Percentiles rank a stretch among this genome's conserved stretches.
Conservation (phyloP, 352 stramenopile genomes). For the Globisporangium spinosum region DNA sequence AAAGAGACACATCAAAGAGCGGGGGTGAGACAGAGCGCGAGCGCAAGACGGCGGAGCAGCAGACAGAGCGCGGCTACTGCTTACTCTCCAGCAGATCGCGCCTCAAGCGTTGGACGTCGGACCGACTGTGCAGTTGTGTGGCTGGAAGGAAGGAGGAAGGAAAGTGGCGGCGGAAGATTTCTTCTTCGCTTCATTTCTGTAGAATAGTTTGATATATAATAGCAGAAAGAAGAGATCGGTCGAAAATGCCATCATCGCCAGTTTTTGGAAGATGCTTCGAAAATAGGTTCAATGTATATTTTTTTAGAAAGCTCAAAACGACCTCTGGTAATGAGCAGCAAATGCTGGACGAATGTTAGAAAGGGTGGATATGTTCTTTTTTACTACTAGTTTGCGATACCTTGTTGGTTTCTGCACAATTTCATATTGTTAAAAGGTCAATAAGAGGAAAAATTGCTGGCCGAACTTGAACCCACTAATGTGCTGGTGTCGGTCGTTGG, state of each 20-base stretch:
- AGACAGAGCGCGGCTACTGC: not conserved
- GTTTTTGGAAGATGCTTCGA: not conserved
- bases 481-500: too few relatives aligned
- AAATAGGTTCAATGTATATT: too few relatives aligned
- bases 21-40: not conserved
- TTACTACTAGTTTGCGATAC: too few relatives aligned
- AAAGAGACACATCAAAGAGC: not conserved
- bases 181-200: not conserved
- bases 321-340: too few relatives aligned
- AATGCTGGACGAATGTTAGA: too few relatives aligned
- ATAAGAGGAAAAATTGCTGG: too few relatives aligned
- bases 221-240: not conserved
- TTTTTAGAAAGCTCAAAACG: too few relatives aligned
- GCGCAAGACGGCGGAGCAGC: not conserved
- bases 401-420: too few relatives aligned
- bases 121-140: not conserved
- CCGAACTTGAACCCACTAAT: too few relatives aligned
- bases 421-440: too few relatives aligned
- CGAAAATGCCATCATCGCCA: not conserved
- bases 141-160: not conserved
- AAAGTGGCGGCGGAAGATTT: not conserved
- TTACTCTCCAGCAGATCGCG: not conserved
- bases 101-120: not conserved
- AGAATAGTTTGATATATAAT: not conserved
- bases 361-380: too few relatives aligned